Evolutionary conservation across 148 eudicot species (phyloP).

Genomic region (Nyssa sinensis): DNA sequence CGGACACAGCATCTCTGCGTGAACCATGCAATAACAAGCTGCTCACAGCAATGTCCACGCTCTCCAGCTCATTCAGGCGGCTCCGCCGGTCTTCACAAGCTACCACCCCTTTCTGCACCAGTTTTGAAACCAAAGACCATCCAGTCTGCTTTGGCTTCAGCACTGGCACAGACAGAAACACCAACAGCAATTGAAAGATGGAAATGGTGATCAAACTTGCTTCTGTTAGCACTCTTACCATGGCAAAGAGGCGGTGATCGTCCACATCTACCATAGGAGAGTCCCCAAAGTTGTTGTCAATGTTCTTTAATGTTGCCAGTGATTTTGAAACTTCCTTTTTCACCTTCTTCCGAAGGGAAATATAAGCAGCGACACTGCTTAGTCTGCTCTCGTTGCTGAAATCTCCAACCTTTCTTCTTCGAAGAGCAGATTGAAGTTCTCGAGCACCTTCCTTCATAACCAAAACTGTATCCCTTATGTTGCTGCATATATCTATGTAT

Average conservation of each 20-base stretch:
- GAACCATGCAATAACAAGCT: background rate
- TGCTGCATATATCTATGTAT: slow-evolving; percentile 14
- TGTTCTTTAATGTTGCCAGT: background rate
- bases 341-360: slow-evolving; percentile 16
- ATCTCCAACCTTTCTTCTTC: slow-evolving; percentile 11
- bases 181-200: slow-evolving; percentile 14
- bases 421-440: slow-evolving; percentile 6
- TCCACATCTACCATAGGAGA: background rate
- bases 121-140: slow-evolving; percentile 20
- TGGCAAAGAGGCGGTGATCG: background rate
- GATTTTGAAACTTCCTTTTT: slow-evolving; percentile 4
- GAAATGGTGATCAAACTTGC: slow-evolving; percentile 26
- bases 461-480: slow-evolving; percentile 5
- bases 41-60: slow-evolving; percentile 15
- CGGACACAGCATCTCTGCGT: background rate
- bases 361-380: background rate
- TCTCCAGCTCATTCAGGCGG: slow-evolving; percentile 12
- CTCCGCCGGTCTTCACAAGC: background rate
- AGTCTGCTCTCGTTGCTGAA: slow-evolving; percentile 1
- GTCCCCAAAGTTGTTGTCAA: background rate
- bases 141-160: slow-evolving; percentile 7
- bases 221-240: slow-evolving; percentile 22
- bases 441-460: slow-evolving; percentile 9
- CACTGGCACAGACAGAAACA: slow-evolving; percentile 3
- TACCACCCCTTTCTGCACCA: slow-evolving; percentile 1